Percentiles rank a stretch among this genome's conserved stretches.
Evolutionary conservation across 495 filamentous ascomycete genomes (phyloP).

Genomic region (Hypoxylon lienhwacheense): DNA sequence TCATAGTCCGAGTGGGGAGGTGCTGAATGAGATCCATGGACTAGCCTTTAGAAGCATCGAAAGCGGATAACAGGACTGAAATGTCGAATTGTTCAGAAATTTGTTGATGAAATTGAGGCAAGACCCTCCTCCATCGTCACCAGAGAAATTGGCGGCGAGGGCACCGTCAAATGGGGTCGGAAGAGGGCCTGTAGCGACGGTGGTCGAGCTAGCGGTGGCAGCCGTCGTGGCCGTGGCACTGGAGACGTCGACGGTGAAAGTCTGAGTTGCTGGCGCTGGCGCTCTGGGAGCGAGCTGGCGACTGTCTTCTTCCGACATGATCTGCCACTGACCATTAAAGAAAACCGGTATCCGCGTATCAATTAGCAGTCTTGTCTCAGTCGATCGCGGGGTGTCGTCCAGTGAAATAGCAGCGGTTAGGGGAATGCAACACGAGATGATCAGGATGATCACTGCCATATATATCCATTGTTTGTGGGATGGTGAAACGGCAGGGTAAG

Average conservation of each 20-base stretch:
- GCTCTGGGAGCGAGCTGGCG: constrained; percentile 25
- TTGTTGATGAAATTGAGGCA: constrained; percentile 70
- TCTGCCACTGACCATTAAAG: constrained; percentile 42
- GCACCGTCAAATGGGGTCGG: constrained; percentile 73
- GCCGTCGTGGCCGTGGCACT: constrained; percentile 37
- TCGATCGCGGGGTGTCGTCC: constrained; percentile 35
- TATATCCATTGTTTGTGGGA: constrained; percentile 33
- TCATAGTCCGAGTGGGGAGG: constrained; percentile 1
- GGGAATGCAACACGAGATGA: constrained; percentile 41
- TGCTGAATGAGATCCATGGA: background rate
- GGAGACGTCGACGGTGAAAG: constrained; percentile 42
- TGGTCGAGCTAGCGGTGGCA: constrained; percentile 32
- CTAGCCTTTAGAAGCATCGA: constrained; percentile 70
- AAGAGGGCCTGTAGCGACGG: constrained; percentile 47
- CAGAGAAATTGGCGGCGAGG: constrained; percentile 66
- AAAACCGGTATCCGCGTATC: constrained; percentile 41
- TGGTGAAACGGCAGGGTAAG: constrained; percentile 29
- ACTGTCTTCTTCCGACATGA: constrained; percentile 42
- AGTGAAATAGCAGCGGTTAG: constrained; percentile 38
- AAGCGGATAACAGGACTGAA: constrained; percentile 70
- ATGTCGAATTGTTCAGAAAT: constrained; percentile 64
- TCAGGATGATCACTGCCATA: constrained; percentile 40
- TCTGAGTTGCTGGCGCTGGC: constrained; percentile 39
- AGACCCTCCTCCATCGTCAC: constrained; percentile 39
- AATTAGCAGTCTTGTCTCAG: constrained; percentile 41